A percentile compares a stretch with the other conserved stretches of the same genome.
Evolutionary conservation across 2,329 filamentous ascomycete species (phyloP).

Genomic region (Nakataea oryzae): DNA sequence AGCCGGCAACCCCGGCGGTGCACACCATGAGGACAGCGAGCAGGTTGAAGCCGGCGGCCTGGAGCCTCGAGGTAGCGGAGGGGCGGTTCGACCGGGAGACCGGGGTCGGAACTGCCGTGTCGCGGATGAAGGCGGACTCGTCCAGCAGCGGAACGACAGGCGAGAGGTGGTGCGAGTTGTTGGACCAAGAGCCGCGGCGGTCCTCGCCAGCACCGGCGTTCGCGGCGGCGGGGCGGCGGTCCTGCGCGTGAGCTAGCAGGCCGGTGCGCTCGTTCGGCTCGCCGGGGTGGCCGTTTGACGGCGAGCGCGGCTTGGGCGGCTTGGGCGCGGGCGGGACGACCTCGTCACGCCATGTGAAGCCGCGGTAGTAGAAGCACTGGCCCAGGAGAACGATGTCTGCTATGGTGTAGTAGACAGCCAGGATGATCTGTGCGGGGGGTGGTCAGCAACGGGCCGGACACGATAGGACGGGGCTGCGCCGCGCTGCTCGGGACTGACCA

Average conservation of each 20-base stretch:
- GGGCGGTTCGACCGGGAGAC: background rate
- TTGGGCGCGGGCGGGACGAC: conserved; percentile 30
- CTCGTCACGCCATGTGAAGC: conserved; percentile 58
- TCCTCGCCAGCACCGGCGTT: conserved; percentile 19
- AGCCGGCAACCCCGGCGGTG: conserved; percentile 72
- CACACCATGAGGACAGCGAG: conserved; percentile 73
- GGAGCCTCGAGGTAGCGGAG: conserved; percentile 33
- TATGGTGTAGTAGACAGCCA: conserved; percentile 16
- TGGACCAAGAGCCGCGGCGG: conserved; percentile 45
- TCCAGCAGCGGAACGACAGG: conserved; percentile 70
- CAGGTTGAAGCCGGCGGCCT: conserved; percentile 61
- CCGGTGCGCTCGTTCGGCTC: conserved; percentile 38
- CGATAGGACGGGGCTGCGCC: no score
- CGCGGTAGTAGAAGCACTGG: conserved; percentile 94
- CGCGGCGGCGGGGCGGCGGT: background rate
- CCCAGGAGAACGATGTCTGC: conserved; percentile 53
- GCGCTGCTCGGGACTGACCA: conserved; percentile 39
- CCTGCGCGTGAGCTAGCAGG: conserved; percentile 25
- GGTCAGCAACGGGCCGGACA: background rate
- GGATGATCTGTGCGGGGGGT: conserved; percentile 11
- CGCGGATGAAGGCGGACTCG: conserved; percentile 19
- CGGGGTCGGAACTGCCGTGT: background rate
- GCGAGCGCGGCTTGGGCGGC: conserved; percentile 11
- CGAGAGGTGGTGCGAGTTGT: conserved; percentile 54
- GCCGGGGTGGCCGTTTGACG: conserved; percentile 14